Evolutionary conservation across 495 filamentous ascomycete genomes (phyloP).

Genomic region (Penicillium manginii): DNA sequence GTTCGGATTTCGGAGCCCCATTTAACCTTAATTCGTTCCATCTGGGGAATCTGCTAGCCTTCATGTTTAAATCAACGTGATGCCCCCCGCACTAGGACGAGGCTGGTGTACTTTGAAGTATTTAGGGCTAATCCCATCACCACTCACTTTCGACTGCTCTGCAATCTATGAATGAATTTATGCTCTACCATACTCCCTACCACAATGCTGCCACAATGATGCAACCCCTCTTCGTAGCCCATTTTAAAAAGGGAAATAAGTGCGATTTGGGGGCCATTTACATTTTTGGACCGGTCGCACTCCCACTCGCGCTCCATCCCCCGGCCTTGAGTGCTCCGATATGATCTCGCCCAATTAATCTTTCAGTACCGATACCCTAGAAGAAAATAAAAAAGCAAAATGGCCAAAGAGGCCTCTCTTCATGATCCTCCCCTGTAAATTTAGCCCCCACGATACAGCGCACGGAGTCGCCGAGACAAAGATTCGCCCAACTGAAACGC

Average conservation of each 20-base stretch:
- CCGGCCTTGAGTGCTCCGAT: background rate
- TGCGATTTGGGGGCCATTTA: conserved; percentile 1
- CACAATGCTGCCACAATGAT: background rate
- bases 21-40: conserved; percentile 2
- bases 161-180: too few relatives aligned
- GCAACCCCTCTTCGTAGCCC: background rate
- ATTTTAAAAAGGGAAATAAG: background rate
- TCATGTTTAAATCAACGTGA: conserved; percentile 1
- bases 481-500: background rate
- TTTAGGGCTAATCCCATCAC: background rate
- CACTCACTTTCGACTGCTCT: background rate
- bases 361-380: background rate
- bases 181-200: too few relatives aligned
- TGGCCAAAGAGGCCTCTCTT: too few relatives aligned
- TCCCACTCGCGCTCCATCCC: background rate
- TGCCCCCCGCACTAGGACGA: background rate
- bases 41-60: conserved; percentile 5
- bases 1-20: background rate
- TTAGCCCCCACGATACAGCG: too few relatives aligned
- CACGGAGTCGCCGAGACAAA: background rate
- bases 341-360: background rate
- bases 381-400: background rate
- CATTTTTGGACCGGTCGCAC: background rate
- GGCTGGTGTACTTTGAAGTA: background rate
- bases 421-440: too few relatives aligned